Evolutionary conservation across 148 eudicot genomes (phyloP).

Genomic region (Dysphania ambrosioides): DNA sequence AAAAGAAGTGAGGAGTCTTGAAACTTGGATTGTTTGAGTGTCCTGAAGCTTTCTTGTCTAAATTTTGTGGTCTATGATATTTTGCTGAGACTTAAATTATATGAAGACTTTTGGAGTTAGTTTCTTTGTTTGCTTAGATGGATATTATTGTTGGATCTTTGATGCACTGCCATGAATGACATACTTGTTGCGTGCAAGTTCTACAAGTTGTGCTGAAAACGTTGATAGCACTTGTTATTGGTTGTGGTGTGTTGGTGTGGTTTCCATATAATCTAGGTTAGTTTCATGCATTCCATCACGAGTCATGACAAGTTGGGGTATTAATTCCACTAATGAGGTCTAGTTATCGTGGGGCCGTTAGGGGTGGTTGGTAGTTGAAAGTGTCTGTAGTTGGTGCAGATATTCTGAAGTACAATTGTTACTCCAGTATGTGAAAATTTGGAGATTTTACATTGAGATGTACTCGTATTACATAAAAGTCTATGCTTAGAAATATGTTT

Average conservation of each 20-base stretch:
- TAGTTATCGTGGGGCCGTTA: too few relatives aligned
- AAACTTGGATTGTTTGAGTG: neutral
- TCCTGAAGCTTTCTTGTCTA: neutral
- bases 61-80: conserved; percentile 6
- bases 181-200: neutral
- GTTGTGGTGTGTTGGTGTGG: neutral
- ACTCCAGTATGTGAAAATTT: too few relatives aligned
- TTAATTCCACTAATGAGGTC: too few relatives aligned
- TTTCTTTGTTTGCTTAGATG: conserved; percentile 4
- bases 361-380: too few relatives aligned
- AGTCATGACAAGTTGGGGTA: too few relatives aligned
- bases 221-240: neutral
- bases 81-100: neutral
- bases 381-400: too few relatives aligned
- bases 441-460: too few relatives aligned
- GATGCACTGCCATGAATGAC: neutral
- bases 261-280: too few relatives aligned
- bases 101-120: conserved; percentile 14
- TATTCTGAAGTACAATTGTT: too few relatives aligned
- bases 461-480: too few relatives aligned
- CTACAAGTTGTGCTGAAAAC: neutral
- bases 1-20: conserved; percentile 39
- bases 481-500: too few relatives aligned
- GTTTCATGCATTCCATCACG: too few relatives aligned
- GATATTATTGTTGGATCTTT: conserved; percentile 1